A percentile compares a stretch with the other conserved stretches of the same genome.
These are phyloP conservation scores for Leucogyrophana mollusca DNA, from an alignment of 768 basidiomycete genomes.

Conservation along the genomic window DNA sequence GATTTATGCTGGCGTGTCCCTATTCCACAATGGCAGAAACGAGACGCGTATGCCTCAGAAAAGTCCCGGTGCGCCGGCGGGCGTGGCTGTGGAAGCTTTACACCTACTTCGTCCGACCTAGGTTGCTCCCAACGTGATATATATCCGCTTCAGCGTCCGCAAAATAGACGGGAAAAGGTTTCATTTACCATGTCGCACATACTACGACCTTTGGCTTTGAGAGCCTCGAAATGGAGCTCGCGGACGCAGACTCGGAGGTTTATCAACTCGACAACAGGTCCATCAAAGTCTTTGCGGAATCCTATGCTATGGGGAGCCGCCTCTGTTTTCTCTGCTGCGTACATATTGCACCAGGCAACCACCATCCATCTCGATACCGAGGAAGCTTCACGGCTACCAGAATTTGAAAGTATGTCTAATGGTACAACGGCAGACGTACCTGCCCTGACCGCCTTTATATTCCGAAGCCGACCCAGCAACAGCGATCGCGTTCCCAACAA, in stretches of 20 bases:
- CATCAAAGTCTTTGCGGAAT: constrained; percentile 11
- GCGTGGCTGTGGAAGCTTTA: too few species aligned
- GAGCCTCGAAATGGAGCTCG: too few species aligned
- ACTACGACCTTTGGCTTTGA: too few species aligned
- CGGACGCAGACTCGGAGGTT: neutral
- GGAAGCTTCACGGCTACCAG: constrained; percentile 5
- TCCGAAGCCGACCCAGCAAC: constrained; percentile 69
- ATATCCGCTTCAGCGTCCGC: too few species aligned
- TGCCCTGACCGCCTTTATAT: neutral
- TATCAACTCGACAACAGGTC: constrained; percentile 8
- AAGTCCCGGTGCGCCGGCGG: too few species aligned
- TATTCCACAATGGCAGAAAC: too few species aligned
- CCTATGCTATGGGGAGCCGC: constrained; percentile 32
- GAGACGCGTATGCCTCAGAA: neutral
- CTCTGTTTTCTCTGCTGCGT: constrained; percentile 28
- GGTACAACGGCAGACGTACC: neutral
- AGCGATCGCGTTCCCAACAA: constrained; percentile 69
- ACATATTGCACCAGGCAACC: constrained; percentile 22
- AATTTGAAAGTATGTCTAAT: constrained; percentile 20
- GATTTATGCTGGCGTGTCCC: too few species aligned
- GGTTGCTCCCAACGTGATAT: too few species aligned
- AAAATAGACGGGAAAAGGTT: too few species aligned
- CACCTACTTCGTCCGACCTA: too few species aligned
- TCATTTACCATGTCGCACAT: too few species aligned
- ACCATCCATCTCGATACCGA: constrained; percentile 48